Base-by-base conservation (phyloP, 768 basidiomycete species). In the Agrocybe chaxingu region DNA sequence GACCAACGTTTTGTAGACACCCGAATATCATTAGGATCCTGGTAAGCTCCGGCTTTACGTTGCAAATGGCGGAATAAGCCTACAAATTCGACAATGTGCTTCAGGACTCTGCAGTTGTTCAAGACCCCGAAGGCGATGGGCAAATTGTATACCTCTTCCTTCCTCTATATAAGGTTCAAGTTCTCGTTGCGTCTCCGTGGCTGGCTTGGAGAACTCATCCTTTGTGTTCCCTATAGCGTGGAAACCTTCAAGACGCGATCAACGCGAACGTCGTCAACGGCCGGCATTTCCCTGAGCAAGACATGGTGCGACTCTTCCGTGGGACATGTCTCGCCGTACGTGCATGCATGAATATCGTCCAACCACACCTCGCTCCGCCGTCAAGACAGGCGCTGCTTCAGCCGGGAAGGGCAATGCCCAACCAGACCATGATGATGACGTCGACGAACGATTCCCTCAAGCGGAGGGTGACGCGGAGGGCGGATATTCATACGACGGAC, bases 61-160 rank as follows among this genome's bases (percentile, higher is more conserved):
- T 35, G 18, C 24, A 10, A 13, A 6, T 3, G 5, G 6, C n/a
- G 24, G 4, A 43, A 8, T 42, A 48, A 30, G 48, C 18, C 24
- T 24, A 24, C 5, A 24, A 24, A 54, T 42, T 19, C 12, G 33
- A 42, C 5, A 47, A 37, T 29, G 19, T 36, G 33, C 8, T 33
- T 1, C 47, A 92, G 89, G 94, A 98, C 63, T 95, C 94, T 10
- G 92, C 94, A 1, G 92, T 96, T 3, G 87, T 95, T 1, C 93
- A 97, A 67, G 94, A 98, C 61, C 87, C 89, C 32, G 86, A 89
- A 52, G 94, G 92, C 10, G 93, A 94, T 42, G 93, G 92, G 8
- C 89, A 96, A 67, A 89, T 98, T 50, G 92, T 97, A 30, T 98
- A 97, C 66, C 84, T 98, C 47, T 98, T 99, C 76, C 74, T 98